These are phyloP conservation scores for Cyclospora cayetanensis DNA, from an alignment of 169 alveolate species.

Conservation along the genomic window DNA sequence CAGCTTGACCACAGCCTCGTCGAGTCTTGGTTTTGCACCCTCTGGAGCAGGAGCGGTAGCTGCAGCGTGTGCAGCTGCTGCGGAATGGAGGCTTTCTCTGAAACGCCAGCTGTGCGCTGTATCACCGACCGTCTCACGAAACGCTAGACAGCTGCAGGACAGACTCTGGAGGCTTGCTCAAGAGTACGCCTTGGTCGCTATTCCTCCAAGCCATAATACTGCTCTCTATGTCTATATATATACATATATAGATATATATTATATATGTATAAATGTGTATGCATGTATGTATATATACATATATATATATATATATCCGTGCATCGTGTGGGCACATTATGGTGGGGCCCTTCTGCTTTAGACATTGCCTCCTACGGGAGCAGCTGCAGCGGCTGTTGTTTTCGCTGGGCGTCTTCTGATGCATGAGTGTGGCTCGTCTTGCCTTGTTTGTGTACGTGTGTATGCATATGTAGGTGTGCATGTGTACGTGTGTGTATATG, in stretches of 20 bases:
- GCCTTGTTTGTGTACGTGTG: too few relatives aligned
- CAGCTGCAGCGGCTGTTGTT: slow-evolving; percentile 13
- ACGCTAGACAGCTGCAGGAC: background rate
- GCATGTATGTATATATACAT: too few relatives aligned
- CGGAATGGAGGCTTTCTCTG: background rate
- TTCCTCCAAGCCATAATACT: background rate
- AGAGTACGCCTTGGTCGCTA: background rate
- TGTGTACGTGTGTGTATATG: too few relatives aligned
- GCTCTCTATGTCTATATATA: too few relatives aligned
- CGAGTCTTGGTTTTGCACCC: background rate
- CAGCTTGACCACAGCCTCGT: background rate
- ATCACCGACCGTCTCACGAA: background rate
- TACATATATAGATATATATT: too few relatives aligned
- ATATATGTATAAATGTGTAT: too few relatives aligned
- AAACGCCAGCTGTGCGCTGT: background rate
- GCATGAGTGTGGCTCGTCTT: too few relatives aligned
- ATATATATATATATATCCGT: too few relatives aligned
- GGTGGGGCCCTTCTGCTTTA: too few relatives aligned
- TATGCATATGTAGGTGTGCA: too few relatives aligned
- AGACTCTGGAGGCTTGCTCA: background rate
- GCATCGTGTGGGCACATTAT: too few relatives aligned
- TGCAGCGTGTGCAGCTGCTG: slow-evolving; percentile 28
- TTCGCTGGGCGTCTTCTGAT: background rate
- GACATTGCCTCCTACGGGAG: background rate
- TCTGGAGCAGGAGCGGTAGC: slow-evolving; percentile 8